These are phyloP conservation scores for Hortiboletus flavorubellus DNA, from an alignment of 768 basidiomycete genomes.

Conservation along the genomic window DNA sequence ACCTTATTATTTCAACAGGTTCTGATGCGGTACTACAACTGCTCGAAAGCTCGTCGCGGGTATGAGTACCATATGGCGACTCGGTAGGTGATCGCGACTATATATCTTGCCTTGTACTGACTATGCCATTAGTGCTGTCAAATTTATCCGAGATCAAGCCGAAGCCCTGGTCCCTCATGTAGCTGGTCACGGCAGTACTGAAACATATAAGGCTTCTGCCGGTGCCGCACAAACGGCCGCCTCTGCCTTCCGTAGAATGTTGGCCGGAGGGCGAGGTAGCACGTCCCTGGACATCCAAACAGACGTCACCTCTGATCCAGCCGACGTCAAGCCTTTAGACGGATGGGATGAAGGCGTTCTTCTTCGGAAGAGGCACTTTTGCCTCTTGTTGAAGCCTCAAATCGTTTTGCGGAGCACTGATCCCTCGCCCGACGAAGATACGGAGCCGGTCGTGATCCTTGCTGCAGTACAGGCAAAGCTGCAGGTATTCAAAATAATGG, in stretches of 20 bases:
- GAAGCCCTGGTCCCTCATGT: constrained; percentile 34
- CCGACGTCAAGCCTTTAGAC: constrained; percentile 53
- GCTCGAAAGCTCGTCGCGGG: constrained; percentile 68
- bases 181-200: constrained; percentile 15
- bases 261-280: constrained; percentile 51
- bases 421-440: constrained; percentile 27
- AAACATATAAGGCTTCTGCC: constrained; percentile 30
- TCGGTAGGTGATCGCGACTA: constrained; percentile 45
- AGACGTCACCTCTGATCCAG: constrained; percentile 28
- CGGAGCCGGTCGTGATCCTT: constrained; percentile 61
- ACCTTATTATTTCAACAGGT: constrained; percentile 46
- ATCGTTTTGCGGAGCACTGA: constrained; percentile 70
- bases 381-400: constrained; percentile 89
- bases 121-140: constrained; percentile 56
- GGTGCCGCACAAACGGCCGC: constrained; percentile 66
- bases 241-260: constrained; percentile 59
- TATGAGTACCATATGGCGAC: constrained; percentile 89
- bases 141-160: constrained; percentile 85
- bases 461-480: constrained; percentile 80
- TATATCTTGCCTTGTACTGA: constrained; percentile 6
- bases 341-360: constrained; percentile 75
- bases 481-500: constrained; percentile 78
- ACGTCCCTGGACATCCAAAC: constrained; percentile 39
- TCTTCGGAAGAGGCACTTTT: constrained; percentile 69
- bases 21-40: constrained; percentile 85